Evolutionary conservation across 2,329 filamentous ascomycete genomes (phyloP).

Genomic region (Scytalidium sp.): DNA sequence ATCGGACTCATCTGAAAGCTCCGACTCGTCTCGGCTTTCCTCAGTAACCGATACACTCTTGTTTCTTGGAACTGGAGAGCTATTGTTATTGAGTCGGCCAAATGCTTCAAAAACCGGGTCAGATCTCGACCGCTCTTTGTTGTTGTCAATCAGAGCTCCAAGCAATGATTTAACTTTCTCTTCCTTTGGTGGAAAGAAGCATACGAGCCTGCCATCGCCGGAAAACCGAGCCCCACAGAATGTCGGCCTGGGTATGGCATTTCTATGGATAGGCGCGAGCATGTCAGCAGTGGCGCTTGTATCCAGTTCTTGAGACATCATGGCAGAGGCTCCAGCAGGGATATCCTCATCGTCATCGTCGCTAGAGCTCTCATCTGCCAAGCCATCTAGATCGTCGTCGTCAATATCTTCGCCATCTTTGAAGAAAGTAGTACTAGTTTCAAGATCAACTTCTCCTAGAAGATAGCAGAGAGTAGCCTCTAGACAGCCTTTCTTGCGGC

Average conservation of each 20-base stretch:
- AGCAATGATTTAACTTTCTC: conserved; percentile 47
- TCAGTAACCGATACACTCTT: conserved; percentile 29
- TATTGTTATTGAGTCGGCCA: conserved; percentile 50
- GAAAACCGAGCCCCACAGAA: conserved; percentile 61
- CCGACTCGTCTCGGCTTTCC: conserved; percentile 34
- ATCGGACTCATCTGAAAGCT: conserved; percentile 28
- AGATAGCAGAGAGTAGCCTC: conserved; percentile 61
- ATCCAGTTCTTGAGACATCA: conserved; percentile 61
- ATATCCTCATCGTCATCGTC: conserved; percentile 66
- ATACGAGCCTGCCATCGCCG: conserved; percentile 59
- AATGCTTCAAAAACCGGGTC: conserved; percentile 61
- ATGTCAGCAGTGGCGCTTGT: conserved; percentile 51
- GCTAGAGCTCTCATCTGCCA: conserved; percentile 77
- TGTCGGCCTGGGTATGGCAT: conserved; percentile 51
- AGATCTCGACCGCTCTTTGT: conserved; percentile 42
- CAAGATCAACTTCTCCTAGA: conserved; percentile 59
- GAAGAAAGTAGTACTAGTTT: conserved; percentile 59
- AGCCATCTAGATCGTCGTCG: conserved; percentile 49
- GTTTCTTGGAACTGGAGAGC: conserved; percentile 42
- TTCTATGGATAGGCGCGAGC: conserved; percentile 47
- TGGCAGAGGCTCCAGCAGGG: conserved; percentile 35
- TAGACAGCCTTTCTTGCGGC: conserved; percentile 58
- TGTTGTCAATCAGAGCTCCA: conserved; percentile 43
- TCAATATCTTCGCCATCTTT: conserved; percentile 57
- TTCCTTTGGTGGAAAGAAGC: conserved; percentile 68